Conservation (phyloP, 257 asterid genomes). For the Rauvolfia tetraphylla region DNA sequence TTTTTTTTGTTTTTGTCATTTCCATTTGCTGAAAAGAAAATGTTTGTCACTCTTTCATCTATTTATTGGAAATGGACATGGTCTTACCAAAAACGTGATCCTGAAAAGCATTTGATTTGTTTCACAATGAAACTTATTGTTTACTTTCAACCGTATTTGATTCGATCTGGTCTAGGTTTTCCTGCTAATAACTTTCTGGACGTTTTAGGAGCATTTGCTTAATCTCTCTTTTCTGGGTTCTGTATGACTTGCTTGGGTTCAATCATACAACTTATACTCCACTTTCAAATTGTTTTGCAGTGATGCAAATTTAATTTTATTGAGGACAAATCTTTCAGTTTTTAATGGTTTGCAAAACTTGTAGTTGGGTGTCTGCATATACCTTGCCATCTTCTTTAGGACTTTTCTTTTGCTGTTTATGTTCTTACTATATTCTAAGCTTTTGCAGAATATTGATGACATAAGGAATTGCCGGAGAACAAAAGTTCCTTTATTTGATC, state of each 20-base stretch:
- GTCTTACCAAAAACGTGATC: background rate
- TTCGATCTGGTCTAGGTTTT: background rate
- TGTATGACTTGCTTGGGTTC: background rate
- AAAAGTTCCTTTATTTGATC: conserved; percentile 83
- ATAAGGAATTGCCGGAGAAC: conserved; percentile 70
- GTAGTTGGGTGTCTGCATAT: background rate
- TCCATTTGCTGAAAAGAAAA: background rate
- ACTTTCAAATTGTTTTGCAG: background rate
- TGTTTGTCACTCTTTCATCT: background rate
- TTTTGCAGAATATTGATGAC: conserved; percentile 77
- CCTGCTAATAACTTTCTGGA: background rate
- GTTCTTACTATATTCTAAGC: background rate
- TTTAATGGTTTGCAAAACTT: background rate
- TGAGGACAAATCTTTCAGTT: background rate
- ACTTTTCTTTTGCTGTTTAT: background rate
- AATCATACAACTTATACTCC: background rate
- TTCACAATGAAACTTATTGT: background rate
- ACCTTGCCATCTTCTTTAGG: background rate
- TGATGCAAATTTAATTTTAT: background rate
- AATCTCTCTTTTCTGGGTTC: background rate
- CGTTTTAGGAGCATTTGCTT: background rate
- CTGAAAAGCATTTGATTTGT: background rate
- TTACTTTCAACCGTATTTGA: background rate
- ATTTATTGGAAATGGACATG: background rate
- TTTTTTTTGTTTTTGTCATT: background rate